Evolutionary conservation across 2,329 filamentous ascomycete genomes (phyloP).

Genomic region (Fusarium penzigii): DNA sequence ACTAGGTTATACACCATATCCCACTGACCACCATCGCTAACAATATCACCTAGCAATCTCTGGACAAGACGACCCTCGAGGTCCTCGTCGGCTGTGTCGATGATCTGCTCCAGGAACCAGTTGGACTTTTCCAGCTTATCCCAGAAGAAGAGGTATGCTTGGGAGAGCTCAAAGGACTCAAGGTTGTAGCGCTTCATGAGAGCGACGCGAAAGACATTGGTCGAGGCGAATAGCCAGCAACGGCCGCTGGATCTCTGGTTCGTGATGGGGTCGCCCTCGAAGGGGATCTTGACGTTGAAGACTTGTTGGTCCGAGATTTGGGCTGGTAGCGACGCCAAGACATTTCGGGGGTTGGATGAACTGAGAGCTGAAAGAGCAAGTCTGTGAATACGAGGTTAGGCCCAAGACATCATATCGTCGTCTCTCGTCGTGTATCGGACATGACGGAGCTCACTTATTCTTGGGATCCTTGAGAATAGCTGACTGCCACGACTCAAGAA

Average conservation of each 20-base stretch:
- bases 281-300: constrained; percentile 81
- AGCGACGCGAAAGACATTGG: constrained; percentile 89
- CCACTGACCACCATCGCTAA: constrained; percentile 86
- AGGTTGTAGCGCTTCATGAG: constrained; percentile 83
- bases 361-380: constrained; percentile 75
- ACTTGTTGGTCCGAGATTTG: constrained; percentile 71
- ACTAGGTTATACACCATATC: constrained; percentile 90
- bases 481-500: constrained; percentile 60
- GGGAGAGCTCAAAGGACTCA: constrained; percentile 79
- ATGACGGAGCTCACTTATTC: constrained; percentile 51
- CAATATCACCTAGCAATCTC: constrained; percentile 64
- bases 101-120: constrained; percentile 82
- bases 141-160: constrained; percentile 89
- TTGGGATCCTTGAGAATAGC: constrained; percentile 64
- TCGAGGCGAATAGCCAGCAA: constrained; percentile 90
- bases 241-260: constrained; percentile 80
- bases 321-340: constrained; percentile 65
- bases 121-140: constrained; percentile 93
- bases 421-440: background rate
- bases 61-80: constrained; percentile 75
- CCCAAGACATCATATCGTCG: too few species aligned
- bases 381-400: constrained; percentile 40
- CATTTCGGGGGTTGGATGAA: constrained; percentile 63
- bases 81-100: constrained; percentile 70
- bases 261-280: constrained; percentile 80